A percentile compares a stretch with the other conserved stretches of the same genome.
These are phyloP conservation scores for Mrakia hoshinonis DNA, from an alignment of 768 basidiomycete genomes.

Conservation along the genomic window DNA sequence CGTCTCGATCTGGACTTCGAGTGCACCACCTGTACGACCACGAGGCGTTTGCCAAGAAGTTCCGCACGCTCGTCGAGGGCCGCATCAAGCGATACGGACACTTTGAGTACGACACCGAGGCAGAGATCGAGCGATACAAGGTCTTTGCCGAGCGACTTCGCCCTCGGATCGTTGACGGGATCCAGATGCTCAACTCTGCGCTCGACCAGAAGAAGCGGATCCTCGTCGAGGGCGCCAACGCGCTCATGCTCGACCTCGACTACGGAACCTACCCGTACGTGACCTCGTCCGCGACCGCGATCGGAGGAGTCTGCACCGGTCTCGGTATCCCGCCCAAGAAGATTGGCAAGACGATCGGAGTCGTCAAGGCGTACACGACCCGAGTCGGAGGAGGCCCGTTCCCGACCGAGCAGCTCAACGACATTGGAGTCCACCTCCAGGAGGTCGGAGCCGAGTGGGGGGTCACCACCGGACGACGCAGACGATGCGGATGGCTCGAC, in stretches of 20 bases:
- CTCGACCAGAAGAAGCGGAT: conserved; percentile 65
- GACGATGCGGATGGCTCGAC: conserved; percentile 97
- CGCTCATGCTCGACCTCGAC: conserved; percentile 95
- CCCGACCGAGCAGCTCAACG: conserved; percentile 89
- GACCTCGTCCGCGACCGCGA: conserved; percentile 83
- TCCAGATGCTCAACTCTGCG: conserved; percentile 73
- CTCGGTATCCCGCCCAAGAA: conserved; percentile 88
- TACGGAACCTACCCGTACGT: conserved; percentile 97
- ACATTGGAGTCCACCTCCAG: conserved; percentile 58
- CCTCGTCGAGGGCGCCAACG: conserved; percentile 95
- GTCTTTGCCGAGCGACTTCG: conserved; percentile 69
- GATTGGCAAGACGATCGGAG: conserved; percentile 80
- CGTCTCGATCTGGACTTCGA: conserved; percentile 87
- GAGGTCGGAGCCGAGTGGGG: conserved; percentile 90
- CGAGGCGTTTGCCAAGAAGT: conserved; percentile 75
- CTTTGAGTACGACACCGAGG: conserved; percentile 98
- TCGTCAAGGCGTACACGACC: conserved; percentile 96
- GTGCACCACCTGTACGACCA: conserved; percentile 90
- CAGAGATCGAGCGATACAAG: conserved; percentile 87
- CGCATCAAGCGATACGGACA: conserved; percentile 95
- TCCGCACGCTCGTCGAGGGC: conserved; percentile 90
- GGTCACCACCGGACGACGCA: conserved; percentile 79
- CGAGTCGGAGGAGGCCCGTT: conserved; percentile 98
- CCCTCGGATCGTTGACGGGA: conserved; percentile 83
- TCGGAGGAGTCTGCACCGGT: conserved; percentile 94